Base-by-base conservation (phyloP, 257 asterid genomes). In the Phtheirospermum japonicum region DNA sequence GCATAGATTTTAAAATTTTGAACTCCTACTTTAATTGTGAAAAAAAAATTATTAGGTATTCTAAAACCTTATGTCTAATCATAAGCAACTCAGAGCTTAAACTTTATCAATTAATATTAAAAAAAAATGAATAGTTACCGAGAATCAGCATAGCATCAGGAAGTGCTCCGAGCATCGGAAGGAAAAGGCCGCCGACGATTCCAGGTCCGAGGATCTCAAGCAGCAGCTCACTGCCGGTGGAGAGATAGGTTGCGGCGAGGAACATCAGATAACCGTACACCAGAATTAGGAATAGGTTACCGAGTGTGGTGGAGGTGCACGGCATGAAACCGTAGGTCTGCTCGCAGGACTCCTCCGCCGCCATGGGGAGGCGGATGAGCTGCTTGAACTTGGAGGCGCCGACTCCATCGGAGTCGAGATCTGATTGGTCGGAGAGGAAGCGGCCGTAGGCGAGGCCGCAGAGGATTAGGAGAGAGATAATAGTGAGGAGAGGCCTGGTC, bases 71-170 rank as follows among this genome's bases (percentile, higher is more conserved):
- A 1, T 40, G 13, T 12, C n/a, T 11, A 40, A 40, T 40, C 14
- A 40, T 40, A 40, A 40, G 48, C 31, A 32, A 26, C 20, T 28
- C 37, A 28, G n/a, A 5, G 9, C 59, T 20, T 7, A 13, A n/a
- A 26, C 1, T 30, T 14, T 13, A 6, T 13, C 5, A 28, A 19
- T 19, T 13, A 26, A 1, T 28, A 12, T 48, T 1, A 2, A 5
- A 4, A 57, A 9, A 40, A 8, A 13, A 4, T 2, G 13, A 42
- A 23, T 0, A 13, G 20, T 39, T 73, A 89, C 97, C 96, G 1
- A 88, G 83, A 66, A 92, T 88, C 26, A 92, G 95, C 92, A 89
- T 77, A 34, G 97, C 97, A 63, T 92, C 97, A 1, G 98, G 98
- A 61, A 92, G 98, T 42, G 97, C 95, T 23, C 97, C 98, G 56